These are phyloP conservation scores for Pilatotrama ljubarskyi DNA, from an alignment of 768 basidiomycete species.

Conservation along the genomic window DNA sequence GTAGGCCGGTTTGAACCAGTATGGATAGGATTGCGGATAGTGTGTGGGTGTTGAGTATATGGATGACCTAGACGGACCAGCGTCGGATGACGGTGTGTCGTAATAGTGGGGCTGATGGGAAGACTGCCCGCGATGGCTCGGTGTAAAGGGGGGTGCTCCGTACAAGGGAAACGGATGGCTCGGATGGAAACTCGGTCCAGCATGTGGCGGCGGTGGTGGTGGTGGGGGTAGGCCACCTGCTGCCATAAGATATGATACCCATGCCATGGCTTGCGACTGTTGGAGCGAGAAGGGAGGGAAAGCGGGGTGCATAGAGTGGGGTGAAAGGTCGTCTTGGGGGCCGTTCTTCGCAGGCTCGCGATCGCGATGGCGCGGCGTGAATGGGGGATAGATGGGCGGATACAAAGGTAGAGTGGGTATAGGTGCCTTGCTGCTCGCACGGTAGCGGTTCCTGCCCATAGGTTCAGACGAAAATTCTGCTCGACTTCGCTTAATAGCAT, in stretches of 20 bases:
- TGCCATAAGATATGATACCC: conserved; percentile 42
- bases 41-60: conserved; percentile 40
- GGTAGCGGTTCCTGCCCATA: background rate
- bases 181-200: conserved; percentile 3
- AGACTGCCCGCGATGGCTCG: conserved; percentile 15
- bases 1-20: conserved; percentile 44
- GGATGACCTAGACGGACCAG: conserved; percentile 23
- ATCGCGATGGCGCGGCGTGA: background rate
- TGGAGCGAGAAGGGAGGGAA: background rate
- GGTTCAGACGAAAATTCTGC: background rate
- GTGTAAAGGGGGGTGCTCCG: conserved; percentile 20
- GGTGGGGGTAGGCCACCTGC: conserved; percentile 26
- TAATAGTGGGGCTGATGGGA: background rate
- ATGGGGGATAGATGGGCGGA: background rate
- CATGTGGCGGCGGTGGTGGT: conserved; percentile 24
- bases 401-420: conserved; percentile 6
- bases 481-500: background rate
- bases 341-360: background rate
- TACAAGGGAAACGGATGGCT: conserved; percentile 9
- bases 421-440: background rate
- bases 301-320: background rate
- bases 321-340: background rate
- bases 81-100: conserved; percentile 33
- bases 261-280: conserved; percentile 26
- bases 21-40: conserved; percentile 38